Evolutionary conservation across 805 yeast species (phyloP), one percentile per base, ranked within the genome.

Genomic region (Cyberlindnera sargentensis): DNA sequence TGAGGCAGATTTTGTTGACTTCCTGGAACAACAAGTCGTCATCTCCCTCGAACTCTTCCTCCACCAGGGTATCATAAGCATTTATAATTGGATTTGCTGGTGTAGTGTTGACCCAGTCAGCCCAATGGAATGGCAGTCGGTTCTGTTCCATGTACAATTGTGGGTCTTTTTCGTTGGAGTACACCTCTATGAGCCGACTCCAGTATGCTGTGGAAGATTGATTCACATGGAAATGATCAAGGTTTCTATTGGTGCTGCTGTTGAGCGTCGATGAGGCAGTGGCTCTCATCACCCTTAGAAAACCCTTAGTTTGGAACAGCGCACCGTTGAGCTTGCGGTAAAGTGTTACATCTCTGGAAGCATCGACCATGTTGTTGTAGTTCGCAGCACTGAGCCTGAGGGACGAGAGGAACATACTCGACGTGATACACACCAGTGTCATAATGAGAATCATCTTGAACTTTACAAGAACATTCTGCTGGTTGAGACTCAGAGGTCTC

Each of bases 41-140:
- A n/a, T 48, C 48, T 4, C 41, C 42, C 3, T 37, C 36, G 27
- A 43, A 46, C 35, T 44, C 48, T 8, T 27, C 39, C 4, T 28
- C 30, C 30, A 59, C 36, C 9, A 37, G 11, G 1, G 42, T 32
- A n/a, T 51, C 47, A 41, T 66, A 67, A 2, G 67, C 48, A 6
- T 51, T 33, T 26, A 52, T 49, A 40, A 57, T 58, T 15, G 62
- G 53, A 26, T 52, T 50, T 4, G 61, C 61, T 4, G 55, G 55
- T 4, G 53, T 44, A 3, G 55, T 37, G 39, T 61, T 63, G 11
- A 51, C 51, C 64, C 65, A 61, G 39, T 58, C 66, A 37, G 58
- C 61, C 70, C 67, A 65, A 51, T 64, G 60, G 46, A 55, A 52
- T 8, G 46, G 44, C 7, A 53, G 34, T 26, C 43, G 43, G 37